Evolutionary conservation across 345 rosid genomes (phyloP).

Genomic region (Conringia planisiliqua): DNA sequence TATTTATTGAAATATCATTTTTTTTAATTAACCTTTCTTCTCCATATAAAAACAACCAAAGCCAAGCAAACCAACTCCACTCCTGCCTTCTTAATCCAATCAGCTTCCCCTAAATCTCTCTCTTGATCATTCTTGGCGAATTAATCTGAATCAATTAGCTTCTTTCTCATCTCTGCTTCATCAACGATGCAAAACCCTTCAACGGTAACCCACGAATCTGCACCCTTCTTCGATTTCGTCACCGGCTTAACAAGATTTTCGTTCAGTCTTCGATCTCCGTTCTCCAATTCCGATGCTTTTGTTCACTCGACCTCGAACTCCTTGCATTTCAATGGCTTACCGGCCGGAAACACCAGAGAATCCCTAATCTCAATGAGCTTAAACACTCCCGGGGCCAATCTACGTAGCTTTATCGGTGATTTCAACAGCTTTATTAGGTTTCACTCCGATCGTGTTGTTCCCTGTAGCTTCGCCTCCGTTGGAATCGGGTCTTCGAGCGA

Average conservation of each 20-base stretch:
- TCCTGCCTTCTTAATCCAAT: too few relatives aligned
- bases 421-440: conserved; percentile 63
- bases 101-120: not conserved
- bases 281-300: conserved; percentile 44
- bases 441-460: conserved; percentile 73
- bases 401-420: conserved; percentile 50
- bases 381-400: conserved; percentile 38
- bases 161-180: not conserved
- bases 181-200: conserved; percentile 64
- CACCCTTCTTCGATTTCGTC: conserved; percentile 44
- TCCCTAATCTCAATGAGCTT: conserved; percentile 47
- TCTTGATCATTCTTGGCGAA: not conserved
- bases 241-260: conserved; percentile 47
- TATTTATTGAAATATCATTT: too few relatives aligned
- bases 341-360: conserved; percentile 25
- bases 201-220: conserved; percentile 55
- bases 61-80: too few relatives aligned
- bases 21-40: too few relatives aligned
- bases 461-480: conserved; percentile 74
- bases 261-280: conserved; percentile 33
- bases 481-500: conserved; percentile 48
- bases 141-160: not conserved
- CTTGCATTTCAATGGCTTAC: conserved; percentile 47
- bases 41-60: too few relatives aligned
- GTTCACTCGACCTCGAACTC: conserved; percentile 47